Evolutionary conservation across 2,329 filamentous ascomycete species (phyloP), one percentile per base, ranked within the genome.

Genomic region (Orbilia oligospora): DNA sequence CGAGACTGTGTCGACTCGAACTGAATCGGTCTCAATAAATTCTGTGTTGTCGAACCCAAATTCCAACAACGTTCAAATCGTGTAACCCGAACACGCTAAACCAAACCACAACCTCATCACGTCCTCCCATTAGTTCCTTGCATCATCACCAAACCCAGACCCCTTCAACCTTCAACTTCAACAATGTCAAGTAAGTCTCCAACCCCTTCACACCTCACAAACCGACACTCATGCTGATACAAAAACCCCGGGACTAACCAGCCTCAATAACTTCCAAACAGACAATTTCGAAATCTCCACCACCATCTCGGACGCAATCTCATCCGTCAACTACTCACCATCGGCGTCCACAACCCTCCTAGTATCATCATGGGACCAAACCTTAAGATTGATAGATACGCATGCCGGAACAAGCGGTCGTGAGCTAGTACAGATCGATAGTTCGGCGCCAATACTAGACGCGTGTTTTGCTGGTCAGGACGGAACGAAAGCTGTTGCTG

Each of bases 351-450:
- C 88, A 68, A 91, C 91, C 81, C 88, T 99, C 44, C 89, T 97
- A n/a, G 94, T 95, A 82, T 92, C 94, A 10, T 97, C 94, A 71
- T 99, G 96, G 96, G 95, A 98, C 85, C 93, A 91, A 85, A 90
- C 93, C 84, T 90, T 97, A 71, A 97, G 97, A 85, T 88, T 95
- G 66, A 98, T 98, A 87, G 93, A 97, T 83, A 88, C 91, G 76
- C 86, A 88, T 22, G 87, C 88, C 80, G 87, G 88, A 55, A 84
- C 85, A 20, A 84, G 83, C 44, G 88, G 88, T 5, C 89, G 88
- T 69, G 87, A 97, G 33, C 83, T 94, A 36, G 88, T 89, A 80
- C 93, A 91, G 80, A 93, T 91, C 83, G 91, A 94, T 84, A 92
- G 96, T 84, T 89, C 91, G 78, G 93, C 93, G 6, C 94, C 96